These are phyloP conservation scores for Nannizzia gypsea DNA, from an alignment of 2,329 filamentous ascomycete genomes.

Conservation along the genomic window DNA sequence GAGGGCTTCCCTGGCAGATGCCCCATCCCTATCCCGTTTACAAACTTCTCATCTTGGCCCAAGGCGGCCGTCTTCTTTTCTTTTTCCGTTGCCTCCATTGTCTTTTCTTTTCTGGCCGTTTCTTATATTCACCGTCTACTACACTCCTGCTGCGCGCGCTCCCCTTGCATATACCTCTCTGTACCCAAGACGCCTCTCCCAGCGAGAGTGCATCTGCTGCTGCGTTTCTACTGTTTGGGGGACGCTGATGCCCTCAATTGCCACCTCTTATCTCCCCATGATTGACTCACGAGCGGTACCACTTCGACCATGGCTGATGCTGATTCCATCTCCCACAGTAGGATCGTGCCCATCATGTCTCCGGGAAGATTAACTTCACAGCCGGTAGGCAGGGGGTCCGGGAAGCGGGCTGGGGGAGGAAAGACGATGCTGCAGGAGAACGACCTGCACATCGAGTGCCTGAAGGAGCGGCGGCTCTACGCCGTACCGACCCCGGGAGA, in stretches of 20 bases:
- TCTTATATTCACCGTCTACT: slow-evolving; percentile 13
- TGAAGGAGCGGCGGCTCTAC: slow-evolving; percentile 48
- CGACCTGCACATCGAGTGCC: slow-evolving; percentile 31
- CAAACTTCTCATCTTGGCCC: slow-evolving; percentile 10
- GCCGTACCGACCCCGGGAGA: slow-evolving; percentile 49
- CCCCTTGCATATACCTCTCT: neutral
- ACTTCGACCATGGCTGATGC: slow-evolving; percentile 30
- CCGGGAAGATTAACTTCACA: slow-evolving; percentile 17
- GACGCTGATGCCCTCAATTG: slow-evolving; percentile 14
- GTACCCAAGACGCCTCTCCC: neutral
- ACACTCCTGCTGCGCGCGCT: slow-evolving; percentile 4
- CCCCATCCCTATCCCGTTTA: neutral
- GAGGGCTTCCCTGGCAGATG: neutral
- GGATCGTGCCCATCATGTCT: slow-evolving; percentile 34
- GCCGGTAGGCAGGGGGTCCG: slow-evolving; percentile 12
- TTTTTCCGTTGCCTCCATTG: neutral
- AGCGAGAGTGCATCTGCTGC: neutral
- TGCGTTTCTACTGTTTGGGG: slow-evolving; percentile 6
- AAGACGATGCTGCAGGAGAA: slow-evolving; percentile 17
- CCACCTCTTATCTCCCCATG: slow-evolving; percentile 17
- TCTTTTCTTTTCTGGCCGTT: slow-evolving; percentile 8
- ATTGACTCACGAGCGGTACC: slow-evolving; percentile 22
- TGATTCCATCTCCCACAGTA: slow-evolving; percentile 26
- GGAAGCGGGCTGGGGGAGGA: slow-evolving; percentile 8
- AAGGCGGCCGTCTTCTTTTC: slow-evolving; percentile 8